Conservation (phyloP, 192 early-diverging fungal genomes). For the Chytriomyces sp. region DNA sequence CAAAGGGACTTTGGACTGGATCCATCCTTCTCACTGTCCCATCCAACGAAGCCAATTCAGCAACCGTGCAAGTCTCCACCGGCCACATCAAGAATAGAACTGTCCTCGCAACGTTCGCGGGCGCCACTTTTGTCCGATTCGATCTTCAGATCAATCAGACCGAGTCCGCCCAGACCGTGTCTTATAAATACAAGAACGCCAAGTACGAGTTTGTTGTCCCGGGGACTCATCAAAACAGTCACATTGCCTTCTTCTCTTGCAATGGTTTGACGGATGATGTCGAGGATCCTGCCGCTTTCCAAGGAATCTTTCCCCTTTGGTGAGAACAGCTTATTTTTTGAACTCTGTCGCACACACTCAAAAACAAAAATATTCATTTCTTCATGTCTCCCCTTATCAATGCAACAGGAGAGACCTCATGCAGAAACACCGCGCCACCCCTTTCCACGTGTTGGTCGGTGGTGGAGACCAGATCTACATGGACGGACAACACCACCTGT, state of each 20-base stretch:
- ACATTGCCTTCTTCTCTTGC: slow-evolving; percentile 21
- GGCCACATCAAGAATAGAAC: background rate
- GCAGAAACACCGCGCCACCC: background rate
- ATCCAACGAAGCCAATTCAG: background rate
- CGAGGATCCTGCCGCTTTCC: background rate
- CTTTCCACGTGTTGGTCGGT: slow-evolving; percentile 35
- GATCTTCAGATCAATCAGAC: background rate
- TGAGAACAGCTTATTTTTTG: background rate
- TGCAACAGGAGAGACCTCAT: slow-evolving; percentile 12
- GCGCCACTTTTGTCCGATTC: background rate
- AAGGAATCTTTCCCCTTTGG: background rate
- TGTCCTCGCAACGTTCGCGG: background rate
- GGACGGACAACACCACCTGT: slow-evolving; percentile 30
- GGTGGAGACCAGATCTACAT: slow-evolving; percentile 53
- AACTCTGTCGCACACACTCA: background rate
- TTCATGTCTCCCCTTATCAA: background rate
- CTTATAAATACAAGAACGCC: background rate
- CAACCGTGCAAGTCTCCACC: background rate
- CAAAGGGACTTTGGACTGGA: background rate
- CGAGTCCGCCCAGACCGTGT: background rate
- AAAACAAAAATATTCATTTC: background rate
- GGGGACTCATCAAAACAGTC: background rate
- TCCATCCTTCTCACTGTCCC: background rate
- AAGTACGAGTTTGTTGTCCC: background rate
- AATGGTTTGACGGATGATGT: slow-evolving; percentile 9